Evolutionary conservation across 192 early-diverging fungal species (phyloP), one percentile per base, ranked within the genome.

Genomic region (Geosiphon pyriformis): DNA sequence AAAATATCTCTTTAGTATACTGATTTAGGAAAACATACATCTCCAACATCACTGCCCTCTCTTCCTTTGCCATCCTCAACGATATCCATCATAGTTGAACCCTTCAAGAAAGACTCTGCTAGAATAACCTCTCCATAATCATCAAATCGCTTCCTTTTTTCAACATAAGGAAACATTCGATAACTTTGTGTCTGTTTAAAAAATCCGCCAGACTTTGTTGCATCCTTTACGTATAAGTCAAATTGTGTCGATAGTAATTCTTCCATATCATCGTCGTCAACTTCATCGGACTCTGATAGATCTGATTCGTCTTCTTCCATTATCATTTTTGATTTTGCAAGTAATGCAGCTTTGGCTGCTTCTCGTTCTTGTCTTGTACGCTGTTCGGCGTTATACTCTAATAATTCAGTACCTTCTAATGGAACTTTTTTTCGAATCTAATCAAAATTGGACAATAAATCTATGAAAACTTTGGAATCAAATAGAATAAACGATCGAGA

Each of bases 91-190:
- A 8, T 29, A n/a, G 4, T 6, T 55, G 8, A 8, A 29, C 53
- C 8, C n/a, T 29, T 42, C 6, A 42, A 32, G 11, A 77, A 89
- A 32, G 80, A 71, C 33, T 82, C 78, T 4, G 85, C 76, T 69
- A 90, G 85, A 68, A 91, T 85, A 35, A 87, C 82, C 75, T 96
- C 88, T 50, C 92, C 88, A 80, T 97, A 98, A 67, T 97, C 95
- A 69, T 98, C 96, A 69, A 90, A 85, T 70, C 86, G 86, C 52
- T 89, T 89, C 60, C 87, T 80, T 50, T 82, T 80, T 60, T 97
- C 95, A 10, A 80, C 74, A 58, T 86, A 90, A 0, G 96, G 96
- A 70, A 93, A 99, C 95, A 85, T 88, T 59, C 82, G 87, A 74
- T 82, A 87, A 76, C 85, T 93, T 72, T 88, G 91, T 20, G 81